These are phyloP conservation scores for Rhodotorula sp. DNA, from an alignment of 1,284 basidiomycete genomes.

Conservation along the genomic window DNA sequence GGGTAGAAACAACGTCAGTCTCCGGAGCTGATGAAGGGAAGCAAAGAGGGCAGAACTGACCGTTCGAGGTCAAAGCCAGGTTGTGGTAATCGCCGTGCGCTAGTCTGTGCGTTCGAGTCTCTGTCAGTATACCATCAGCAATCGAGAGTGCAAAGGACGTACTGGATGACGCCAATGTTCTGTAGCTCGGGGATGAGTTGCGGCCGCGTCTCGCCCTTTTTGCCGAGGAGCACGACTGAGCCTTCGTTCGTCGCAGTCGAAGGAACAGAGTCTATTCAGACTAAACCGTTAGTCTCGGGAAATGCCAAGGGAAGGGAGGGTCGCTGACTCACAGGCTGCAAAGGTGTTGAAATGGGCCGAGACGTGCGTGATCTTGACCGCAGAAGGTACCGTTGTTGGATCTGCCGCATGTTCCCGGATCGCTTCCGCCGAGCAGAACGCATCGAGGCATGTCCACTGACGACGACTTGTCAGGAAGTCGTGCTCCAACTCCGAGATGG, in stretches of 20 bases:
- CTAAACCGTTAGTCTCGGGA: not conserved
- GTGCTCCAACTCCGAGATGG: conserved; percentile 10
- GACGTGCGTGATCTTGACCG: conserved; percentile 35
- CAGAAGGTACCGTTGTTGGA: not conserved
- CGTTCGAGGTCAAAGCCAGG: conserved; percentile 73
- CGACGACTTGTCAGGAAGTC: conserved; percentile 26
- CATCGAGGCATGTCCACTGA: conserved; percentile 31
- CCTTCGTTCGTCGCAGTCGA: not conserved
- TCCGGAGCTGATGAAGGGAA: not conserved
- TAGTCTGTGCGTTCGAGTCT: conserved; percentile 21
- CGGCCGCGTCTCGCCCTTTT: conserved; percentile 22
- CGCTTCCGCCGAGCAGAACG: conserved; percentile 34
- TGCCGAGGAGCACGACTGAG: conserved; percentile 40
- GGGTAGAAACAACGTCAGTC: not conserved
- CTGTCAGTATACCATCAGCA: accelerated
- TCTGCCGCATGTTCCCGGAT: conserved; percentile 1
- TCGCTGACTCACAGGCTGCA: conserved; percentile 29
- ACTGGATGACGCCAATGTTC: conserved; percentile 41
- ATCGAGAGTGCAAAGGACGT: not conserved
- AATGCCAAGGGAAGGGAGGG: not conserved
- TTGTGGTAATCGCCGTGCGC: conserved; percentile 77
- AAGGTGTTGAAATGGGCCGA: conserved; percentile 43
- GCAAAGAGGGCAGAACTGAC: conserved; percentile 48
- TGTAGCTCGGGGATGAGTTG: conserved; percentile 39
- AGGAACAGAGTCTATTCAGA: conserved; percentile 25